Evolutionary conservation across 1,284 basidiomycete genomes (phyloP).

Genomic region (Papiliotrema fonsecae): DNA sequence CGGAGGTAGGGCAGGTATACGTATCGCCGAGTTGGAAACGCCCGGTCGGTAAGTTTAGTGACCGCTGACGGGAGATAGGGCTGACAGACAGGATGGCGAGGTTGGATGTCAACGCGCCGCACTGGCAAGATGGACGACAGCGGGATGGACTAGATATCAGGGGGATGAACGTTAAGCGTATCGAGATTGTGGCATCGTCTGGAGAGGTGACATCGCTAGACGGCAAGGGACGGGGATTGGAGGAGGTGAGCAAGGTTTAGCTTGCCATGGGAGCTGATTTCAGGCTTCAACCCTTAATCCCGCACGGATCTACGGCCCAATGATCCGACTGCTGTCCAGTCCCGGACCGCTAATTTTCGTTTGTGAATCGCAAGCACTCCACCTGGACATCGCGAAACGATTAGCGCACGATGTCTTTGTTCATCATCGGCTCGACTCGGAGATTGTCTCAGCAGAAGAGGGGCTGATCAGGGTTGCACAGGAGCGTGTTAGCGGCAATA

Average conservation of each 20-base stretch:
- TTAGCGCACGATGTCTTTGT: slow-evolving; percentile 63
- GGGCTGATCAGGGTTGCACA: slow-evolving; percentile 33
- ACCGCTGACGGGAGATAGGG: too few relatives aligned
- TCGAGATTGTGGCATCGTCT: slow-evolving; percentile 12
- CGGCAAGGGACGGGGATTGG: background rate
- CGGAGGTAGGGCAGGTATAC: slow-evolving; percentile 44
- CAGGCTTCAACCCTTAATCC: too few relatives aligned
- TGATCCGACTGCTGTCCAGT: slow-evolving; percentile 61
- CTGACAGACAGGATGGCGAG: slow-evolving; percentile 22
- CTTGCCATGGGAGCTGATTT: background rate
- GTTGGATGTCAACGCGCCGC: slow-evolving; percentile 37
- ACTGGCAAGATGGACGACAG: slow-evolving; percentile 19
- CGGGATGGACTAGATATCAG: slow-evolving; percentile 19
- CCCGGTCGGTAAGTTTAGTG: slow-evolving; percentile 34
- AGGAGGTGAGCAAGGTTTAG: background rate
- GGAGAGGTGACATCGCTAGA: too few relatives aligned
- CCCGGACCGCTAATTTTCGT: slow-evolving; percentile 56
- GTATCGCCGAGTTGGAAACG: slow-evolving; percentile 42
- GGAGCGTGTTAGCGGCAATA: slow-evolving; percentile 48
- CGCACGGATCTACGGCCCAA: slow-evolving; percentile 50
- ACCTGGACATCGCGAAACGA: slow-evolving; percentile 56
- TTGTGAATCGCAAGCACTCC: slow-evolving; percentile 41
- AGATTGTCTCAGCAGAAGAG: slow-evolving; percentile 55
- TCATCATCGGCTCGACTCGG: slow-evolving; percentile 65
- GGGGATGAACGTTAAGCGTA: slow-evolving; percentile 31